These are phyloP conservation scores for Atalantia buxifolia DNA, from an alignment of 345 rosid genomes.

Conservation along the genomic window DNA sequence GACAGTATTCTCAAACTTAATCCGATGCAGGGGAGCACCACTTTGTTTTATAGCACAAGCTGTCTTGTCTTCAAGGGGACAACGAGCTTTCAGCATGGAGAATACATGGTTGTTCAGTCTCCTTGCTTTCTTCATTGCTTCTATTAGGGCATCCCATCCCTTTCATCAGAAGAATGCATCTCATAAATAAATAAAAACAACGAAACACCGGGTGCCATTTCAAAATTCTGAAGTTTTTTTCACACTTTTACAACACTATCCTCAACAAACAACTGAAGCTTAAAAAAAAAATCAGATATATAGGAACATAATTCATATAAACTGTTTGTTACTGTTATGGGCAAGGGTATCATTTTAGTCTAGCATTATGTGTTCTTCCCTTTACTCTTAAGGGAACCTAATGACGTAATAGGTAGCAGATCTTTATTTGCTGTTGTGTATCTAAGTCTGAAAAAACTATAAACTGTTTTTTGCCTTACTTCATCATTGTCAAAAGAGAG, in stretches of 20 bases:
- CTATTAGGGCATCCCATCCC: slow-evolving; percentile 92
- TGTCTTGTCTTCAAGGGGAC: slow-evolving; percentile 93
- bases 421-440: background rate
- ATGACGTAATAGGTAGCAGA: background rate
- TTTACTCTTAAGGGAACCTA: no score
- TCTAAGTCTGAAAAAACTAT: background rate
- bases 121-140: slow-evolving; percentile 97
- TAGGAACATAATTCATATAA: background rate
- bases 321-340: background rate
- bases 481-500: background rate
- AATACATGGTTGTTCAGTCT: slow-evolving; percentile 94
- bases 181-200: background rate
- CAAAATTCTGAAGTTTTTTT: background rate
- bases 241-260: background rate
- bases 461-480: background rate
- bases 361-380: background rate
- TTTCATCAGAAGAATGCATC: slow-evolving; percentile 17
- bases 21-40: slow-evolving; percentile 87
- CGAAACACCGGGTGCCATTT: background rate
- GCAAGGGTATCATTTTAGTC: no score
- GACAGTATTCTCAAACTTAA: slow-evolving; percentile 89
- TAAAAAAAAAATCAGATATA: background rate
- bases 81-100: slow-evolving; percentile 96
- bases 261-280: background rate
- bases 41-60: slow-evolving; percentile 98